Evolutionary conservation across 2,329 filamentous ascomycete species (phyloP).

Genomic region (Aureobasidium melanogenum): DNA sequence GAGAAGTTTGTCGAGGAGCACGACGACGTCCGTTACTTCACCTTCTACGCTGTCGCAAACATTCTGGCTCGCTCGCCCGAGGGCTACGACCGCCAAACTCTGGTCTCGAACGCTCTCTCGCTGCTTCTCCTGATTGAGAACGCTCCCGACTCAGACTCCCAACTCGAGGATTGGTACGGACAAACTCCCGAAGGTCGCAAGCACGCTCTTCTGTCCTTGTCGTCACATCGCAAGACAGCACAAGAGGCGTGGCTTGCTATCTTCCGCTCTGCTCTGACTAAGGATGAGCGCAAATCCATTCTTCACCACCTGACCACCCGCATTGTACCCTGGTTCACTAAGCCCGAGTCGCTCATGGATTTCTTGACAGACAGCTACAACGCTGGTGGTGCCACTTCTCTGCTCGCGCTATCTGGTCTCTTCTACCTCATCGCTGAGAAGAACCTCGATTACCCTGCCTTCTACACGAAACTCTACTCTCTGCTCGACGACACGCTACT

Average conservation of each 20-base stretch:
- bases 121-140: conserved; percentile 60
- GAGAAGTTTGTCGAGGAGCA: conserved; percentile 70
- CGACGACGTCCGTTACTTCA: conserved; percentile 78
- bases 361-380: conserved; percentile 95
- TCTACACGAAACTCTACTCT: conserved; percentile 90
- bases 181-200: conserved; percentile 57
- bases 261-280: conserved; percentile 57
- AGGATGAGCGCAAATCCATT: conserved; percentile 69
- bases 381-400: conserved; percentile 72
- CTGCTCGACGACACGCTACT: conserved; percentile 77
- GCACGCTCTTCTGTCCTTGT: conserved; percentile 55
- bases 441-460: conserved; percentile 87
- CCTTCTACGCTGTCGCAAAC: conserved; percentile 58
- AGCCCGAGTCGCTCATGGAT: conserved; percentile 85
- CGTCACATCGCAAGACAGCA: conserved; percentile 66
- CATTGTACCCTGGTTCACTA: conserved; percentile 82
- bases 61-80: conserved; percentile 3
- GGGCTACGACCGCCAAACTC: conserved; percentile 22
- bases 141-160: conserved; percentile 57
- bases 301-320: conserved; percentile 65
- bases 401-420: conserved; percentile 82
- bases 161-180: conserved; percentile 61
- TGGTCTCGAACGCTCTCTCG: conserved; percentile 51
- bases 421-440: conserved; percentile 91
- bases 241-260: conserved; percentile 82